A percentile compares a stretch with the other conserved stretches of the same genome.
Conservation (phyloP, 2,329 filamentous ascomycete species). For the Sporothrix schenckii region DNA sequence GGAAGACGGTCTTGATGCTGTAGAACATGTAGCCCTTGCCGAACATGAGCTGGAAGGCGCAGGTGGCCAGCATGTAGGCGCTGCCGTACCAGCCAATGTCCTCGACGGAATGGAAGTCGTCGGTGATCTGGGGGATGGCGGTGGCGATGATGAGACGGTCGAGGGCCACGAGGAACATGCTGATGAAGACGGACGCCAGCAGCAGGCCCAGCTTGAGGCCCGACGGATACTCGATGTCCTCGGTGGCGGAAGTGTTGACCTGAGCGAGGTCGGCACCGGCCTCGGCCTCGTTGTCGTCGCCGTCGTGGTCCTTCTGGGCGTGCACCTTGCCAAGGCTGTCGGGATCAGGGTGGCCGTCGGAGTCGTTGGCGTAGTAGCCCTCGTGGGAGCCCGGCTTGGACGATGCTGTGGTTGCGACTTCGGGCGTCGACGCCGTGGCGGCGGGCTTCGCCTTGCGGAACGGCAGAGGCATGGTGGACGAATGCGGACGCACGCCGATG, state of each 20-base stretch:
- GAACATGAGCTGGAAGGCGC: conserved; percentile 45
- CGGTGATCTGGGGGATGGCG: conserved; percentile 35
- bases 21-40: conserved; percentile 49
- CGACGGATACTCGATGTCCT: conserved; percentile 43
- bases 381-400: neutral
- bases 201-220: conserved; percentile 43
- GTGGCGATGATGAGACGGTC: conserved; percentile 41
- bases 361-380: neutral
- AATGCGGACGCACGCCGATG: neutral
- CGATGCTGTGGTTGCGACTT: neutral
- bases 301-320: neutral
- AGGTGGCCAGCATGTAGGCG: conserved; percentile 35
- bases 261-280: conserved; percentile 32
- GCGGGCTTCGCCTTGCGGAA: conserved; percentile 30
- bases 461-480: conserved; percentile 8
- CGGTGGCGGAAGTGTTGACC: conserved; percentile 36
- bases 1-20: conserved; percentile 43
- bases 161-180: conserved; percentile 47
- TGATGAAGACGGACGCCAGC: conserved; percentile 44
- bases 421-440: neutral
- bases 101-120: conserved; percentile 34
- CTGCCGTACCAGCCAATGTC: conserved; percentile 38
- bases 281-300: conserved; percentile 23
- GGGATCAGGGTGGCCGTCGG: neutral
- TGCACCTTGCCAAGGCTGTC: conserved; percentile 7